Evolutionary conservation across 148 eudicot species (phyloP).

Genomic region (Chenopodium formosanum): DNA sequence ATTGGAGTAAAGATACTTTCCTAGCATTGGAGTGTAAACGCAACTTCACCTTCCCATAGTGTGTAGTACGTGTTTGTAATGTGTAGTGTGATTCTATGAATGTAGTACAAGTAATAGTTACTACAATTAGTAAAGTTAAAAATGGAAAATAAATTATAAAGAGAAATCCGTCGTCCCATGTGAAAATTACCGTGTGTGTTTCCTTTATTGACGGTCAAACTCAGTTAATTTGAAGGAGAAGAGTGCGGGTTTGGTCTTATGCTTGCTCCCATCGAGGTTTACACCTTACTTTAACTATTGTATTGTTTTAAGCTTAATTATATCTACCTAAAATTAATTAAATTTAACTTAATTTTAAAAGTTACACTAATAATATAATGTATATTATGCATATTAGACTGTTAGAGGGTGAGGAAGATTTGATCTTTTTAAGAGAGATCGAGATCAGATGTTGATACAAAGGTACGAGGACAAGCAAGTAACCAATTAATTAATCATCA

Average conservation of each 20-base stretch:
- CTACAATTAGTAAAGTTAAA: not conserved
- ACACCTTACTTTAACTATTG: slow-evolving; percentile 2
- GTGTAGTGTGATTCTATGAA: too few relatives aligned
- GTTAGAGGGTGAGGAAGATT: not conserved
- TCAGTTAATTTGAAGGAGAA: slow-evolving; percentile 20
- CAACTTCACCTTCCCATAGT: not conserved
- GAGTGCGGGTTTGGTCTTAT: slow-evolving; percentile 6
- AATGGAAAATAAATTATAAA: not conserved
- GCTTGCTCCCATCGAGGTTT: slow-evolving; percentile 19
- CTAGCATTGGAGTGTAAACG: not conserved
- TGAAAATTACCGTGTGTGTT: slow-evolving; percentile 46
- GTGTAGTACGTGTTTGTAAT: not conserved
- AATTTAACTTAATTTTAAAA: too few relatives aligned
- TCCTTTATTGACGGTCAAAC: slow-evolving; percentile 64
- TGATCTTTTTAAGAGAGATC: not conserved
- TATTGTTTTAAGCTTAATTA: not conserved
- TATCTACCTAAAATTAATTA: not conserved
- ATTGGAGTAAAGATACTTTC: not conserved
- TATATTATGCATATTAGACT: too few relatives aligned
- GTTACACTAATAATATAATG: too few relatives aligned
- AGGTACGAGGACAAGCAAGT: not conserved
- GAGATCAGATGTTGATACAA: not conserved
- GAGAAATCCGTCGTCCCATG: slow-evolving; percentile 23
- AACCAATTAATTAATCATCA: too few relatives aligned
- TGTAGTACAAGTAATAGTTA: not conserved